Evolutionary conservation across 2,329 filamentous ascomycete species (phyloP).

Genomic region (Microdochium paspali): DNA sequence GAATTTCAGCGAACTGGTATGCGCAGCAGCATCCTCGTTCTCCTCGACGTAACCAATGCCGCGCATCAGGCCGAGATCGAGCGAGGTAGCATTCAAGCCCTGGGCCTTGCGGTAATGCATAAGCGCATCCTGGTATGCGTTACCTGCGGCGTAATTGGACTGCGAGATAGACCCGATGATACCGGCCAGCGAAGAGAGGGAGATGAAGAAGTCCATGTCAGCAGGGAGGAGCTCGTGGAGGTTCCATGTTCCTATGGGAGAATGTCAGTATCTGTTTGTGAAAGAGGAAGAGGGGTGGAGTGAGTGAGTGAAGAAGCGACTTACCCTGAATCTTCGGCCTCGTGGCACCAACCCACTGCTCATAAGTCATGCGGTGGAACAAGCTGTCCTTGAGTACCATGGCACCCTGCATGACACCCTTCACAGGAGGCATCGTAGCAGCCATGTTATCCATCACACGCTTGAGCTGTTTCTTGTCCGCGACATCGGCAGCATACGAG

Average conservation of each 20-base stretch:
- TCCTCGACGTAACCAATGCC: constrained; percentile 4
- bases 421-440: background rate
- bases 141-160: constrained; percentile 11
- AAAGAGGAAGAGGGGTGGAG: too few relatives aligned
- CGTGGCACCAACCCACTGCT: constrained; percentile 11
- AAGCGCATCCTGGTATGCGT: background rate
- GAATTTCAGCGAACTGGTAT: background rate
- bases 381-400: background rate
- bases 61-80: constrained; percentile 20
- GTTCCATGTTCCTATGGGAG: constrained; percentile 11
- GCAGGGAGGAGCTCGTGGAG: constrained; percentile 11
- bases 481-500: background rate
- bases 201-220: constrained; percentile 13
- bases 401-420: background rate
- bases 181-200: constrained; percentile 10
- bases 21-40: constrained; percentile 1
- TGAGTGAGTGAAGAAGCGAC: too few relatives aligned
- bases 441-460: background rate
- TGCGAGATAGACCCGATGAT: constrained; percentile 11
- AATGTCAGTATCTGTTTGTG: too few relatives aligned
- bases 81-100: constrained; percentile 15
- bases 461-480: background rate
- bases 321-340: constrained; percentile 16
- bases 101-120: constrained; percentile 14
- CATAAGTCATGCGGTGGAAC: constrained; percentile 9